These are phyloP conservation scores for Tricholoma saponaceum DNA, from an alignment of 768 basidiomycete species.

Conservation along the genomic window DNA sequence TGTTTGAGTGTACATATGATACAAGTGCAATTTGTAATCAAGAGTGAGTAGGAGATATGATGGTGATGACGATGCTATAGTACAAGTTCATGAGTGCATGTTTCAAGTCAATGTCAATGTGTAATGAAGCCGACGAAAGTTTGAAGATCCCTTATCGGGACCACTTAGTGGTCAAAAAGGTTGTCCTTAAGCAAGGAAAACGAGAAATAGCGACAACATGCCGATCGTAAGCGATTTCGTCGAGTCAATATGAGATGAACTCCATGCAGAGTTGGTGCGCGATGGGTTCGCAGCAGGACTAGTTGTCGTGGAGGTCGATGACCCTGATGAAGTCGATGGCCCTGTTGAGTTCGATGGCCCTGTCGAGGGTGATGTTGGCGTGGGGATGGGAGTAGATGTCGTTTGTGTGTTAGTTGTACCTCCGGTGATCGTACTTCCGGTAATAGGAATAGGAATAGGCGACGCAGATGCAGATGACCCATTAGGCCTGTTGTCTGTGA, in stretches of 20 bases:
- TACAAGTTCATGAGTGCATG: not conserved
- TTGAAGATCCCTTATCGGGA: not conserved
- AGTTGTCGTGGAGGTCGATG: conserved; percentile 12
- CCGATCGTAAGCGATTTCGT: conserved; percentile 12
- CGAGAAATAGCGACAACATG: conserved; percentile 15
- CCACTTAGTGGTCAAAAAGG: not conserved
- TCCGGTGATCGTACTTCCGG: conserved; percentile 8
- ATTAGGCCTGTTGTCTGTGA: conserved; percentile 41
- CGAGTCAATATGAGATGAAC: conserved; percentile 12
- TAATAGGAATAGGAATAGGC: conserved; percentile 1
- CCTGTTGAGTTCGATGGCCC: conserved; percentile 4
- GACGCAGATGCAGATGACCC: conserved; percentile 14
- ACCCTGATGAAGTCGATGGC: conserved; percentile 3
- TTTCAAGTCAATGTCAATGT: not conserved
- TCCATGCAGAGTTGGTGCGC: conserved; percentile 23
- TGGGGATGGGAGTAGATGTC: not conserved
- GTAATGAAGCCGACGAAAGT: not conserved
- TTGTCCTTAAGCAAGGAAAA: conserved; percentile 11
- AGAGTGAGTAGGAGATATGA: not conserved
- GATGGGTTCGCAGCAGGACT: conserved; percentile 14
- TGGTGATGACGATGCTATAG: not conserved
- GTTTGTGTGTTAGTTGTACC: too few relatives aligned
- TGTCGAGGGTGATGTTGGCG: not conserved
- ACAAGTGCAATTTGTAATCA: not conserved
- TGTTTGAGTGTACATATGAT: not conserved